Base-by-base conservation (phyloP, 2,329 filamentous ascomycete genomes). In the Herpomyces periplanetae region DNA sequence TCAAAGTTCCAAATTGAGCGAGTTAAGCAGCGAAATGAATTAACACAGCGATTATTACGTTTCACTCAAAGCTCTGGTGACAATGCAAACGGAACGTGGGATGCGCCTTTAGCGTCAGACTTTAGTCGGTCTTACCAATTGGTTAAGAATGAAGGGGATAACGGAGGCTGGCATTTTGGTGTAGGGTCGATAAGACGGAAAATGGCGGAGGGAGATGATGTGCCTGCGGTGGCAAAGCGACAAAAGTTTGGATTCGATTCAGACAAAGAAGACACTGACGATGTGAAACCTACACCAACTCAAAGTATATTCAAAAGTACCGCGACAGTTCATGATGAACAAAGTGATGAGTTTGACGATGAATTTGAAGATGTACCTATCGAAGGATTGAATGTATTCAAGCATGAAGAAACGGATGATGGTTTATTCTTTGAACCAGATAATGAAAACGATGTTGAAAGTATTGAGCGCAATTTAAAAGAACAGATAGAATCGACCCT, bases 91-190 rank as follows among this genome's bases (percentile, higher is more conserved):
- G n/a, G n/a, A n/a, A n/a, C n/a, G n/a, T n/a, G n/a, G n/a, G n/a
- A n/a, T n/a, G n/a, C n/a, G n/a, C n/a, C n/a, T n/a, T n/a, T n/a
- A n/a, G n/a, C n/a, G n/a, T n/a, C n/a, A n/a, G n/a, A n/a, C n/a
- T n/a, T n/a, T n/a, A n/a, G n/a, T n/a, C n/a, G n/a, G 30, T 80
- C 96, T 36, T 96, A 96, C 31, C 73, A 96, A 6, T 44, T 96
- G 3, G 73, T 96, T 15, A 85, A 80, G 39, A 91, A 91, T 29
- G 69, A 84, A 17, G 68, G 71, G 0, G 71, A 69, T 1, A 75
- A 91, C 34, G 80, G 80, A 17, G 80, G 80, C 3, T 96, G 73
- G 71, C 75, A 75, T 0, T 42, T 96, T 4, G 80, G 80, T 20
- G 80, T 96, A 11, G 73, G 10, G 71, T 62, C 25, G 68, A 59